phyloP scores from a whole-genome alignment of 2,329 filamentous ascomycete genomes.

The Xylaria sp. region DNA sequence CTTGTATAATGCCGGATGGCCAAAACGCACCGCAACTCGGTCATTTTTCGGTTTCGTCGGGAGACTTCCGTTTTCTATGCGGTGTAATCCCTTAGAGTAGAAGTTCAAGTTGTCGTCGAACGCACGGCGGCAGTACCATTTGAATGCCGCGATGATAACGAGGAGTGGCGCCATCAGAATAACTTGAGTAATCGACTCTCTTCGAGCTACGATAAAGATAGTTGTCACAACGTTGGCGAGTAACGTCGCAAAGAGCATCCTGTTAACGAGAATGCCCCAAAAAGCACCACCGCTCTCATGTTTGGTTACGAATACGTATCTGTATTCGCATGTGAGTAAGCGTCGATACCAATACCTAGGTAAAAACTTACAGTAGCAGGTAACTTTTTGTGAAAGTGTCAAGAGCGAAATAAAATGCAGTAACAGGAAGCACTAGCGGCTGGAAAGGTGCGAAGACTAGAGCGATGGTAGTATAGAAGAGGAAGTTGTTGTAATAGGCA shows the following conservation, averaged over 20 bases:
- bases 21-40: slow-evolving; percentile 79
- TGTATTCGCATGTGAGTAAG: slow-evolving; percentile 23
- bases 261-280: slow-evolving; percentile 90
- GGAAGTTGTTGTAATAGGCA: slow-evolving; percentile 95
- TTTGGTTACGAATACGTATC: slow-evolving; percentile 92
- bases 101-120: slow-evolving; percentile 80
- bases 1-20: slow-evolving; percentile 89
- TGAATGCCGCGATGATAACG: slow-evolving; percentile 81
- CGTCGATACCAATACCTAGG: neutral
- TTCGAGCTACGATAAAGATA: slow-evolving; percentile 75
- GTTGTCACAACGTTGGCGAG: slow-evolving; percentile 40
- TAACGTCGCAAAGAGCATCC: slow-evolving; percentile 52
- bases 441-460: slow-evolving; percentile 86
- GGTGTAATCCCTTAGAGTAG: slow-evolving; percentile 62
- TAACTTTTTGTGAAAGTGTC: slow-evolving; percentile 95
- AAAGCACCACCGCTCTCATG: slow-evolving; percentile 91
- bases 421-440: slow-evolving; percentile 84
- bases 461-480: slow-evolving; percentile 89
- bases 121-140: slow-evolving; percentile 77
- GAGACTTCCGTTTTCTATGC: slow-evolving; percentile 56
- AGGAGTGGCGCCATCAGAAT: slow-evolving; percentile 77
- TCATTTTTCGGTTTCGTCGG: slow-evolving; percentile 67
- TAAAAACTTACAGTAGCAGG: slow-evolving; percentile 67
- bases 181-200: slow-evolving; percentile 67
- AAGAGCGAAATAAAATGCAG: slow-evolving; percentile 85